Evolutionary conservation across 345 rosid species (phyloP).

Genomic region (Syzygium aromaticum): DNA sequence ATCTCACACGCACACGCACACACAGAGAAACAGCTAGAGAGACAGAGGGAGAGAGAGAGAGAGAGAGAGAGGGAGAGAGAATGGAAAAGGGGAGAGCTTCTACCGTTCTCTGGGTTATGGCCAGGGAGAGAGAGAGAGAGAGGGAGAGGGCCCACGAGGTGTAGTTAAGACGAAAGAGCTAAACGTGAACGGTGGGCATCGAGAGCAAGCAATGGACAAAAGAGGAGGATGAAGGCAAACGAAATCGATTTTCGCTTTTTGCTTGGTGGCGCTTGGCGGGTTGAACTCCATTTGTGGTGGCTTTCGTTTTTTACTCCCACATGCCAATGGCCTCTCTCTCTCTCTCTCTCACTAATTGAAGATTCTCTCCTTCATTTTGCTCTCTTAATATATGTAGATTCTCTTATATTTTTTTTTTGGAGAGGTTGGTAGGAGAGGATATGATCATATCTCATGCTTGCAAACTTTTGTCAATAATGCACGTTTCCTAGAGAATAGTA

Average conservation of each 20-base stretch:
- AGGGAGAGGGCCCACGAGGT: neutral
- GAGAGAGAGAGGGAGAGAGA: neutral
- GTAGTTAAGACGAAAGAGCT: neutral
- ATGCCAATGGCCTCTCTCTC: neutral
- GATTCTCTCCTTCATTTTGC: neutral
- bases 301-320: neutral
- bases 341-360: neutral
- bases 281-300: neutral
- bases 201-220: neutral
- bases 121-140: neutral
- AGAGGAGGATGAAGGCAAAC: neutral
- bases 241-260: neutral
- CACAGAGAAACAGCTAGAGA: neutral
- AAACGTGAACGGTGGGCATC: neutral
- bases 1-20: neutral
- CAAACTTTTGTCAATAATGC: neutral
- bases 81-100: neutral
- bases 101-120: neutral
- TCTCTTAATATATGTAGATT: neutral
- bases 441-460: neutral
- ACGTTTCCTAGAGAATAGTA: neutral
- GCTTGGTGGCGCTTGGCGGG: neutral
- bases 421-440: neutral
- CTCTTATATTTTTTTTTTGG: neutral
- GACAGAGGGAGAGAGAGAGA: neutral